Percentiles rank a stretch among this genome's conserved stretches.
These are phyloP conservation scores for Cutaneotrichosporon cavernicola DNA, from an alignment of 1,284 basidiomycete genomes.

Conservation along the genomic window DNA sequence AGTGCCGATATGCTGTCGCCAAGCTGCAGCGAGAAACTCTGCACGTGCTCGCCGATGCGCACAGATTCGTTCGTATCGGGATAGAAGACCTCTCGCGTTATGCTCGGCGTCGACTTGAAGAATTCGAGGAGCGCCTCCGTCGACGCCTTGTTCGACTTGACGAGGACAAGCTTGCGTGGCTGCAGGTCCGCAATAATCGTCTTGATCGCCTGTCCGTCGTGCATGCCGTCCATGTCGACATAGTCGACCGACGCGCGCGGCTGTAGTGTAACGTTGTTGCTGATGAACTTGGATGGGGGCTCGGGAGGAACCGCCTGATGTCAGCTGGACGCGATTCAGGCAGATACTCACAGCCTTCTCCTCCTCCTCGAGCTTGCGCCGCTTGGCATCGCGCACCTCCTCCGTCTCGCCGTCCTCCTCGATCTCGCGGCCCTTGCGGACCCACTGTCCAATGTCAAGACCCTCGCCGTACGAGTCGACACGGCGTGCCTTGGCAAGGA, in stretches of 20 bases:
- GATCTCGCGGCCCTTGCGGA: conserved; percentile 79
- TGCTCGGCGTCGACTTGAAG: conserved; percentile 73
- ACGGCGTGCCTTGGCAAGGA: conserved; percentile 84
- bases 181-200: conserved; percentile 95
- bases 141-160: conserved; percentile 69
- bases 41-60: conserved; percentile 92
- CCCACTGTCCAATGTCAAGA: conserved; percentile 89
- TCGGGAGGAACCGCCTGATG: conserved; percentile 69
- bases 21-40: conserved; percentile 88
- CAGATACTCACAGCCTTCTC: conserved; percentile 66
- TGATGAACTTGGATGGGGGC: conserved; percentile 87
- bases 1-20: conserved; percentile 80
- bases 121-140: conserved; percentile 73
- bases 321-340: neutral
- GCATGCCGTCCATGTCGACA: conserved; percentile 92
- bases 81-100: conserved; percentile 87
- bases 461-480: conserved; percentile 96
- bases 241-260: conserved; percentile 81
- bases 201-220: conserved; percentile 94
- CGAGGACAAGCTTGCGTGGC: conserved; percentile 88
- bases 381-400: conserved; percentile 71
- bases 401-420: conserved; percentile 83
- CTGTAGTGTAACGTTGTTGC: conserved; percentile 69
- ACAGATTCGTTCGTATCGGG: conserved; percentile 71
- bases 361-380: conserved; percentile 69